Conservation (phyloP, 2,329 filamentous ascomycete genomes). For the Berkeleyomyces rouxiae region DNA sequence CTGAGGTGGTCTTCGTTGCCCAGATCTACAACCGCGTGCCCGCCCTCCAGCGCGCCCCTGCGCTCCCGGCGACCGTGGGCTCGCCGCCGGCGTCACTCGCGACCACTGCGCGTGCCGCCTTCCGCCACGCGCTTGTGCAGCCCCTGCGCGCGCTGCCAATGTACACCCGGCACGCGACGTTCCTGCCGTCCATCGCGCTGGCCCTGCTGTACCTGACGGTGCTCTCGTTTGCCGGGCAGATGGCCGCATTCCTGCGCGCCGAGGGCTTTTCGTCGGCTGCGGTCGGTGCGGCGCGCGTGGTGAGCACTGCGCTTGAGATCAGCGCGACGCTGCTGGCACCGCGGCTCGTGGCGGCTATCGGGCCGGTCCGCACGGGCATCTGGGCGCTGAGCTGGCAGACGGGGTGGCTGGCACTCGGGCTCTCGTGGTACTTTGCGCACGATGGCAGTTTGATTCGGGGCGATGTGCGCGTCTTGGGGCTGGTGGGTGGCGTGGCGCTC, state of each 20-base stretch:
- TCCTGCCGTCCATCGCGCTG: constrained; percentile 43
- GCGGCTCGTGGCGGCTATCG: constrained; percentile 35
- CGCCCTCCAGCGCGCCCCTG: constrained; percentile 10
- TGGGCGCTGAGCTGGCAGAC: constrained; percentile 58
- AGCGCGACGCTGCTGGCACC: constrained; percentile 45
- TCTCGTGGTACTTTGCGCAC: constrained; percentile 26
- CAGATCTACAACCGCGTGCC: constrained; percentile 18
- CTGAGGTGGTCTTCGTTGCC: constrained; percentile 37
- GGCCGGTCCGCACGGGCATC: constrained; percentile 46
- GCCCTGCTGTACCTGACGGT: constrained; percentile 47
- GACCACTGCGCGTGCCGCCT: neutral
- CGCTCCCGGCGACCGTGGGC: neutral
- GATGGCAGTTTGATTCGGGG: constrained; percentile 12
- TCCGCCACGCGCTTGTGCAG: neutral
- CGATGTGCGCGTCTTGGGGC: constrained; percentile 25
- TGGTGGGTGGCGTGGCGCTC: constrained; percentile 34
- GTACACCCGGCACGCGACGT: constrained; percentile 38
- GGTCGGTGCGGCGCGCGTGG: constrained; percentile 36
- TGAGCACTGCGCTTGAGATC: constrained; percentile 39
- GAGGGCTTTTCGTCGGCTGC: constrained; percentile 33
- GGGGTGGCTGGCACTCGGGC: constrained; percentile 31
- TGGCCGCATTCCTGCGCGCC: constrained; percentile 46
- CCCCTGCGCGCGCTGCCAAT: constrained; percentile 19
- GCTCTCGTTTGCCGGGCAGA: constrained; percentile 41
- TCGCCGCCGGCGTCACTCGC: neutral